These are phyloP conservation scores for Chrysoporthe deuterocubensis DNA, from an alignment of 2,329 filamentous ascomycete genomes.

Conservation along the genomic window DNA sequence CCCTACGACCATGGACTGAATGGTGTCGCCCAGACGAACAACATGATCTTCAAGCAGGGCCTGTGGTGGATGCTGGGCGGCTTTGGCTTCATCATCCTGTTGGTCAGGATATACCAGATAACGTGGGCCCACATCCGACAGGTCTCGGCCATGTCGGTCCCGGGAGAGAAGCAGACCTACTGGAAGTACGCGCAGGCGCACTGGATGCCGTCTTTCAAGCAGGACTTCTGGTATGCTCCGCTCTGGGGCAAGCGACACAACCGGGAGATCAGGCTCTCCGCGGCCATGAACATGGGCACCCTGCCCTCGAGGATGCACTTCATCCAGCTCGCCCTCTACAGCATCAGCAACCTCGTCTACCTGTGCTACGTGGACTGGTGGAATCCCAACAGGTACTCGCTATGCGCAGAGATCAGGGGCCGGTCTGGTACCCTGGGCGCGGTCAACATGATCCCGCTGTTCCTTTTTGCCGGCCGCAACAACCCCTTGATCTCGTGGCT, in stretches of 20 bases:
- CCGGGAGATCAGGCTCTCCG: constrained; percentile 49
- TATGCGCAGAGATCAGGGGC: constrained; percentile 83
- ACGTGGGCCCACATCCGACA: constrained; percentile 61
- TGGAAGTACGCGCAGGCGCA: constrained; percentile 62
- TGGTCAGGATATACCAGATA: constrained; percentile 58
- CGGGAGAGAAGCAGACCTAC: constrained; percentile 58
- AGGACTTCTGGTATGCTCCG: constrained; percentile 65
- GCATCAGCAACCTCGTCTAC: constrained; percentile 65
- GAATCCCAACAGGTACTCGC: constrained; percentile 61
- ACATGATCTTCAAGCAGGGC: constrained; percentile 59
- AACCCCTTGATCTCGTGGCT: constrained; percentile 85
- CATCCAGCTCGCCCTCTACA: constrained; percentile 59
- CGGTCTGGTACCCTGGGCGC: constrained; percentile 82
- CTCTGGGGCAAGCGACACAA: constrained; percentile 69
- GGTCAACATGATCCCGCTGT: constrained; percentile 89
- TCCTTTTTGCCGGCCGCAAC: constrained; percentile 89
- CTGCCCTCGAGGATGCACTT: constrained; percentile 68
- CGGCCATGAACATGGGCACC: constrained; percentile 57
- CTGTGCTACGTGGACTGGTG: constrained; percentile 65
- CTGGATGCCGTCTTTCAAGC: constrained; percentile 67
- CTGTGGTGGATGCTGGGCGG: constrained; percentile 66
- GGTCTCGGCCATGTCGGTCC: constrained; percentile 60
- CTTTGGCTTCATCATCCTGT: constrained; percentile 56
- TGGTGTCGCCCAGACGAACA: constrained; percentile 63
- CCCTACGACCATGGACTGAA: constrained; percentile 60